Percentiles rank a stretch among this genome's conserved stretches.
Evolutionary conservation across 805 yeast genomes (phyloP).

Genomic region (Kuraishia ogatae): DNA sequence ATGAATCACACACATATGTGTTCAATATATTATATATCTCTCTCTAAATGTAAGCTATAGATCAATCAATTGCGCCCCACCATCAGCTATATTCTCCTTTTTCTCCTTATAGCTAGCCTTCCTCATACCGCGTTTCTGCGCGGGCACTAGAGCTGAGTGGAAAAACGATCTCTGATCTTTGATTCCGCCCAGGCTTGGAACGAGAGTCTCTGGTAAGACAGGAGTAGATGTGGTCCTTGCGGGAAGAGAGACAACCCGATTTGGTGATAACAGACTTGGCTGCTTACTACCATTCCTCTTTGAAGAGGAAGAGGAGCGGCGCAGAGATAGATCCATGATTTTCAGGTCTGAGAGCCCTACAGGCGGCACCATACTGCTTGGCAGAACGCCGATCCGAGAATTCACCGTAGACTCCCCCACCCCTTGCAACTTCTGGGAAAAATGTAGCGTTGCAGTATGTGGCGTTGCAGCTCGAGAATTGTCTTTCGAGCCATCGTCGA

Average conservation of each 20-base stretch:
- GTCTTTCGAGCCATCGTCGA: neutral
- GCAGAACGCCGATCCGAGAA: neutral
- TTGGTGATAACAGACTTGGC: neutral
- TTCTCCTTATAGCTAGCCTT: neutral
- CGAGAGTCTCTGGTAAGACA: slow-evolving; percentile 2
- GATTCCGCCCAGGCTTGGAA: slow-evolving; percentile 1
- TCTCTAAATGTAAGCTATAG: neutral
- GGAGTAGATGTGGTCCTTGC: neutral
- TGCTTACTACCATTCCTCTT: neutral
- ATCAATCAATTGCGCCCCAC: slow-evolving; percentile 1
- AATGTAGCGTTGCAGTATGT: no score
- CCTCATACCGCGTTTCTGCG: neutral
- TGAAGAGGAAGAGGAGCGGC: neutral
- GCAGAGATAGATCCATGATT: neutral
- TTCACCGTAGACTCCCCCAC: neutral
- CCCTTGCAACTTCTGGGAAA: neutral
- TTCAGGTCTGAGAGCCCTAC: neutral
- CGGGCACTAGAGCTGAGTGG: neutral
- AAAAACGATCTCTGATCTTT: neutral
- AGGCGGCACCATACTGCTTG: neutral
- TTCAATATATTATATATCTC: no score
- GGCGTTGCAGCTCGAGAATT: neutral
- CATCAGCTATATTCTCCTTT: neutral
- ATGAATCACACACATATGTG: neutral
- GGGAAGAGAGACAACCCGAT: neutral